Conservation (phyloP, 1,284 basidiomycete genomes). For the Tilletiaria anomala region DNA sequence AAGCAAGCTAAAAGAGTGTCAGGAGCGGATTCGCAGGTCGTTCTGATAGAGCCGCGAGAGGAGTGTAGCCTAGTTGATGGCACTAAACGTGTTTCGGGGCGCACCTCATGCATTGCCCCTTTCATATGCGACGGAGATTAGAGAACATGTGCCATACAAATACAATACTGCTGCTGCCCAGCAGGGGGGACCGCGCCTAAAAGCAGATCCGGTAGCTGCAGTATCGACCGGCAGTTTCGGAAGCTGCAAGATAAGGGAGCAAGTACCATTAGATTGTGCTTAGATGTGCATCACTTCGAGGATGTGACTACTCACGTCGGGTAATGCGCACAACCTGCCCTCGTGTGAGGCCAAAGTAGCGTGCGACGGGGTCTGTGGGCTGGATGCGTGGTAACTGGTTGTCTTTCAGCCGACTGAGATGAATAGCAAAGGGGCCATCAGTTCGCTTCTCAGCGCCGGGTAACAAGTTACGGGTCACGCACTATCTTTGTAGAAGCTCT, state of each 20-base stretch:
- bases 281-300: not conserved
- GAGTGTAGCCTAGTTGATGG: too few relatives aligned
- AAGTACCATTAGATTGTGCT: not conserved
- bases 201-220: conserved; percentile 70
- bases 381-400: conserved; percentile 96
- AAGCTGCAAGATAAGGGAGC: conserved; percentile 44
- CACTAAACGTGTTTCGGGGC: too few relatives aligned
- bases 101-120: too few relatives aligned
- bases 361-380: conserved; percentile 83
- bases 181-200: too few relatives aligned
- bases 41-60: too few relatives aligned
- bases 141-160: too few relatives aligned
- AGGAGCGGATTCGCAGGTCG: too few relatives aligned
- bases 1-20: too few relatives aligned
- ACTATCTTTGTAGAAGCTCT: conserved; percentile 80
- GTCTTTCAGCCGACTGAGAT: conserved; percentile 75
- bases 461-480: too few relatives aligned
- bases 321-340: conserved; percentile 99
- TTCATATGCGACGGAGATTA: too few relatives aligned
- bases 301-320: conserved; percentile 40
- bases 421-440: not conserved
- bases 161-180: too few relatives aligned
- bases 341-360: conserved; percentile 87
- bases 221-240: conserved; percentile 90
- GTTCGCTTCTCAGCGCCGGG: too few relatives aligned